Base-by-base conservation (phyloP, 2,329 filamentous ascomycete genomes). In the Fusarium nelsonii region DNA sequence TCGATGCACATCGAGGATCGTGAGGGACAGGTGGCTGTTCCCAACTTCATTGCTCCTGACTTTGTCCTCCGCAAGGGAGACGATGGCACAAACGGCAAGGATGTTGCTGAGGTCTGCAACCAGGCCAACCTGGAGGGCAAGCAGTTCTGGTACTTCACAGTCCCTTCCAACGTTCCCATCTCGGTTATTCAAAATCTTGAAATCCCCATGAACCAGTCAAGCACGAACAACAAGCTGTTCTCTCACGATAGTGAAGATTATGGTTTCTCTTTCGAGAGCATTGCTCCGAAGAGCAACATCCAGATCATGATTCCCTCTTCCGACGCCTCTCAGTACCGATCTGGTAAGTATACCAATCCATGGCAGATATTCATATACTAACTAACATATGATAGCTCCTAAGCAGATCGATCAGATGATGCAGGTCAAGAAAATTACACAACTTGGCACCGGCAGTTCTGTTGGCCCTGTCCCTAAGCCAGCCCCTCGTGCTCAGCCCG, bases 81-180 rank as follows among this genome's bases (percentile, higher is more conserved):
- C 28, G 75, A 77, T 44, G 75, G 76, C n/a, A 68, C 76, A 61
- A 78, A 76, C 23, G 76, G 81, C 75, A 77, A 84, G 71, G 80
- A 86, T 74, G 78, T 87, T 62, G 77, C 84, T 10, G 81, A 85
- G 23, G 78, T 90, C 54, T 88, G 92, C 72, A 85, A 82, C 72
- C 82, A 86, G 59, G 84, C 85, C 56, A 86, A 87, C 71, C 76
- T 90, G 9, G 81, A 88, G 58, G 90, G 90, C 66, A 93, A 93
- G 81, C 89, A 94, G 76, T 83, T 94, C 62, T 94, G 91, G 92
- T 92, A 93, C 77, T 92, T 94, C 72, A 92, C 90, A 11, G 89
- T 90, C 5, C 92, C 92, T 3, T 86, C 88, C 8, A 88, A 87
- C 12, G 81, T 93, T 4, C 88, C 91, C n/a, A 84, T 94, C 58